Percentiles rank a stretch among this genome's conserved stretches.
Conservation (phyloP, 2,329 filamentous ascomycete genomes). For the Leptoxyphium fumago region DNA sequence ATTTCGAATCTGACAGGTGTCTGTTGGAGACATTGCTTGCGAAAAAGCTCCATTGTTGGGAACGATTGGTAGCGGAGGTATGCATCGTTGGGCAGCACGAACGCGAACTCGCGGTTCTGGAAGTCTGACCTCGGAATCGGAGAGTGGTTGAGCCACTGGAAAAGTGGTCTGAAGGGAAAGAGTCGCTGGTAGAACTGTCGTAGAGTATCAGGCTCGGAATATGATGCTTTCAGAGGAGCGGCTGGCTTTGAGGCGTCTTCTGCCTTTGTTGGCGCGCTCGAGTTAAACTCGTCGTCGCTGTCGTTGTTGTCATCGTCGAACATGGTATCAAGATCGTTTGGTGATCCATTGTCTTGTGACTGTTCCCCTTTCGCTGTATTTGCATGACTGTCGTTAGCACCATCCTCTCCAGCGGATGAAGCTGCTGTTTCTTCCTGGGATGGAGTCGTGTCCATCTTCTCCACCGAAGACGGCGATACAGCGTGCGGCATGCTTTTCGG, state of each 20-base stretch:
- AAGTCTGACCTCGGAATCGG: slow-evolving; percentile 78
- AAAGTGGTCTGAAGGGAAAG: slow-evolving; percentile 87
- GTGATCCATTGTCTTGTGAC: slow-evolving; percentile 4
- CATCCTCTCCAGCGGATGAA: slow-evolving; percentile 19
- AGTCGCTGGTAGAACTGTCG: slow-evolving; percentile 88
- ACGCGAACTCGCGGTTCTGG: slow-evolving; percentile 85
- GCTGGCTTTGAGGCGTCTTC: slow-evolving; percentile 24
- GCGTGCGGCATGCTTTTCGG: slow-evolving; percentile 30
- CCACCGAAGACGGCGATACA: slow-evolving; percentile 21
- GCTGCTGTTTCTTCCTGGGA: background rate
- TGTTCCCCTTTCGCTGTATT: slow-evolving; percentile 1
- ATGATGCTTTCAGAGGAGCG: slow-evolving; percentile 10
- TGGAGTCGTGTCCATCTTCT: background rate
- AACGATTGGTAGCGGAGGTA: slow-evolving; percentile 87
- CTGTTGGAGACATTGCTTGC: slow-evolving; percentile 77
- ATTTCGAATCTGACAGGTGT: slow-evolving; percentile 96
- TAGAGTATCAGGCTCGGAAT: slow-evolving; percentile 70
- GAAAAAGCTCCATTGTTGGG: slow-evolving; percentile 54
- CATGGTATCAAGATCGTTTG: slow-evolving; percentile 40
- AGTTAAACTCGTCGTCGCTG: slow-evolving; percentile 42
- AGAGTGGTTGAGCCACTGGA: slow-evolving; percentile 96
- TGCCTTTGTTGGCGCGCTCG: slow-evolving; percentile 34
- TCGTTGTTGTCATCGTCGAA: slow-evolving; percentile 45
- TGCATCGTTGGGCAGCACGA: slow-evolving; percentile 82
- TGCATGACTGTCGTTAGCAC: slow-evolving; percentile 1